These are phyloP conservation scores for Phaeolepiota aurea DNA, from an alignment of 768 basidiomycete species.

Conservation along the genomic window DNA sequence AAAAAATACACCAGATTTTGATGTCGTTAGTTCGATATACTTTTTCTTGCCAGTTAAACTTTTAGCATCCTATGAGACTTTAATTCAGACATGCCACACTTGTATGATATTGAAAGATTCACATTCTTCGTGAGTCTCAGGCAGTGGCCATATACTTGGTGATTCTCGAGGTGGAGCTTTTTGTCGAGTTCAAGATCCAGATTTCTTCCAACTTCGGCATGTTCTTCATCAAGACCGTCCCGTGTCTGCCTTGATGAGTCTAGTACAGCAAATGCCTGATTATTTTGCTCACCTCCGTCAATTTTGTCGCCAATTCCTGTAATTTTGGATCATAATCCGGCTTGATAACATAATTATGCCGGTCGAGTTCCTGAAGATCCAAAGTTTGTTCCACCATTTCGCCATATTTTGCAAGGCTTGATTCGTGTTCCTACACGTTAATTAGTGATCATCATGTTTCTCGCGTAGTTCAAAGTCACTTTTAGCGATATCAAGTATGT, in stretches of 20 bases:
- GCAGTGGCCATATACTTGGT: slow-evolving; percentile 82
- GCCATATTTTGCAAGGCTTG: slow-evolving; percentile 64
- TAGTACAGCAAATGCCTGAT: not conserved
- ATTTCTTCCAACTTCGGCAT: slow-evolving; percentile 57
- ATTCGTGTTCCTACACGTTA: slow-evolving; percentile 47
- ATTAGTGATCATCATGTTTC: not conserved
- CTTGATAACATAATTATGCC: slow-evolving; percentile 86
- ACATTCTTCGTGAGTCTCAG: slow-evolving; percentile 91
- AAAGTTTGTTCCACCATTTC: slow-evolving; percentile 97
- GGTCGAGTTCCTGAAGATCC: slow-evolving; percentile 78
- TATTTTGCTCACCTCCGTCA: slow-evolving; percentile 48
- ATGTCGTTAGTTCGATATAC: slow-evolving; percentile 79
- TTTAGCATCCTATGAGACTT: slow-evolving; percentile 63
- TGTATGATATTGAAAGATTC: slow-evolving; percentile 15
- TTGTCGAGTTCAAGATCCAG: slow-evolving; percentile 83
- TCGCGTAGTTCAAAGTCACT: slow-evolving; percentile 24
- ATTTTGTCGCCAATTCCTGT: slow-evolving; percentile 54
- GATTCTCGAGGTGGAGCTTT: slow-evolving; percentile 94
- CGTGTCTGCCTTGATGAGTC: slow-evolving; percentile 33
- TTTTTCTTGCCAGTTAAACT: slow-evolving; percentile 42
- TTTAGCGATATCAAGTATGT: slow-evolving; percentile 54
- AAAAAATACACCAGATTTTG: slow-evolving; percentile 85
- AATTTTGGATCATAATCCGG: slow-evolving; percentile 82
- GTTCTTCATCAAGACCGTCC: slow-evolving; percentile 80
- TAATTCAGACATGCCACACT: no score